Conservation (phyloP, 169 alveolate genomes). For the Theileria parva region DNA sequence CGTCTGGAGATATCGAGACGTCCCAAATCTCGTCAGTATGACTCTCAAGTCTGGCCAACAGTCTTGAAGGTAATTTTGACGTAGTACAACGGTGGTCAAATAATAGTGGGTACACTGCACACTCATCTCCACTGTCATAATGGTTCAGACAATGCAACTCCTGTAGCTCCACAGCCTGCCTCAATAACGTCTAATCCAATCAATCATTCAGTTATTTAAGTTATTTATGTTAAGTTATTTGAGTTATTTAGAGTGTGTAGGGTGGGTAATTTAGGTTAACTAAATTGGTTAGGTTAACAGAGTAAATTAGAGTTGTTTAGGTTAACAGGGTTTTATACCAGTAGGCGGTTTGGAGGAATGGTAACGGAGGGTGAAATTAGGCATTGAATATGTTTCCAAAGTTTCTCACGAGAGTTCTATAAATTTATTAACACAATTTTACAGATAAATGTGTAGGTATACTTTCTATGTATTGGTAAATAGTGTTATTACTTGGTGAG, state of each 20-base stretch:
- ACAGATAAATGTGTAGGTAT: too few relatives aligned
- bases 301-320: not conserved
- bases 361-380: constrained; percentile 45
- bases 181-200: constrained; percentile 18
- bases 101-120: constrained; percentile 26
- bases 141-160: constrained; percentile 54
- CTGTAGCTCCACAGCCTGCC: constrained; percentile 55
- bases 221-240: not conserved
- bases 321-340: not conserved
- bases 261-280: too few relatives aligned
- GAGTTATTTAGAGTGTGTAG: too few relatives aligned
- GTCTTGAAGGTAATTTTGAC: constrained; percentile 55
- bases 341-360: constrained; percentile 50
- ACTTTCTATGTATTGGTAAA: not conserved
- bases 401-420: constrained; percentile 14
- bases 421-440: not conserved
- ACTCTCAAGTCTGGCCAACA: constrained; percentile 65
- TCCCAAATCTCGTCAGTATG: constrained; percentile 81
- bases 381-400: constrained; percentile 46
- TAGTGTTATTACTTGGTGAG: constrained; percentile 1
- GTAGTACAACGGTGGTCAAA: constrained; percentile 68
- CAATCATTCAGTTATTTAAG: not conserved
- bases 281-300: not conserved
- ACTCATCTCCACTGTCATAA: constrained; percentile 9
- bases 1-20: constrained; percentile 68